Percentiles rank a stretch among this genome's conserved stretches.
phyloP scores from a whole-genome alignment of 208 protist genomes.

The Trypanosoma melophagium region DNA sequence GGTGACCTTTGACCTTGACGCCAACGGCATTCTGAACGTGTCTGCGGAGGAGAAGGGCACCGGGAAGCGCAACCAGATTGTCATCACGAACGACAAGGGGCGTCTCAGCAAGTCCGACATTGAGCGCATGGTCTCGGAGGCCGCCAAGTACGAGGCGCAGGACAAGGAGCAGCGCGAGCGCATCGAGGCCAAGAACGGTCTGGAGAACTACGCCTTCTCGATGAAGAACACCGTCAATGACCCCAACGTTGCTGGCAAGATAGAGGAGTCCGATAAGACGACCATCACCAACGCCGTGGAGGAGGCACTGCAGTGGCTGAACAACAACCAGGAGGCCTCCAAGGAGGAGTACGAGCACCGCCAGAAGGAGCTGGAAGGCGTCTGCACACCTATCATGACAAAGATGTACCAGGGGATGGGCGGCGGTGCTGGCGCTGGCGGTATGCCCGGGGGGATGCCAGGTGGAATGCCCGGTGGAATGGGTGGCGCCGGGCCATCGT shows the following conservation, averaged over 20 bases:
- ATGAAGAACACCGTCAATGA: conserved; percentile 87
- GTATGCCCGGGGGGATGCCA: conserved; percentile 66
- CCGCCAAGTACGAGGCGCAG: conserved; percentile 81
- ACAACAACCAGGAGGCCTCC: conserved; percentile 70
- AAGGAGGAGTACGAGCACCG: conserved; percentile 60
- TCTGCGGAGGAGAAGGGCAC: conserved; percentile 92
- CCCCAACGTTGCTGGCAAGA: conserved; percentile 70
- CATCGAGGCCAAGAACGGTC: conserved; percentile 82
- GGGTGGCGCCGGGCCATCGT: conserved; percentile 6
- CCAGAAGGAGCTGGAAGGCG: conserved; percentile 54
- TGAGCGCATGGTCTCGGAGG: conserved; percentile 88
- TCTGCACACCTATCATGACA: conserved; percentile 87
- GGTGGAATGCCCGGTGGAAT: conserved; percentile 47
- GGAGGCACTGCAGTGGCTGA: conserved; percentile 87
- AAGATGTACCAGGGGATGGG: conserved; percentile 83
- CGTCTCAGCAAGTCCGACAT: conserved; percentile 85
- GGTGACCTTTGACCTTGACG: conserved; percentile 98
- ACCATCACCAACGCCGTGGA: conserved; percentile 71
- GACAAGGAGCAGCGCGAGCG: conserved; percentile 83
- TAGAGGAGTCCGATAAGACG: conserved; percentile 53
- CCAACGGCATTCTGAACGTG: conserved; percentile 97
- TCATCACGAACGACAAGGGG: conserved; percentile 93
- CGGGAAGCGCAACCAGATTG: conserved; percentile 81
- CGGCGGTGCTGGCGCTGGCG: conserved; percentile 36
- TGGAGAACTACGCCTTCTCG: conserved; percentile 93